Base-by-base conservation (phyloP, 2,329 filamentous ascomycete genomes). In the Tolypocladium album region DNA sequence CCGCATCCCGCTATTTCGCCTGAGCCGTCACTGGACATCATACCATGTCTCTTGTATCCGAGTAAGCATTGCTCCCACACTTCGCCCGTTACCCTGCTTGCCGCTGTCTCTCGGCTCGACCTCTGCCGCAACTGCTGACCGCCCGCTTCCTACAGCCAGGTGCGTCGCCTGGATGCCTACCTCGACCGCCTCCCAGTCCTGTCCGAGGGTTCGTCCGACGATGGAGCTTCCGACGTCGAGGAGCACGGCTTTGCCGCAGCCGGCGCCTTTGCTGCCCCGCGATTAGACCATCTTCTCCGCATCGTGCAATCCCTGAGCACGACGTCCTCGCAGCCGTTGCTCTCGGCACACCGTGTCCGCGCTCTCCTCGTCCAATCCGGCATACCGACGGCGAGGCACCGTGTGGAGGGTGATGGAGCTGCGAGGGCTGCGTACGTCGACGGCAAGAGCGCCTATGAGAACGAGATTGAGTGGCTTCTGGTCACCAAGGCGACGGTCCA, bases 401-500 rank as follows among this genome's bases (percentile, higher is more conserved):
- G 38, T 70, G 74, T 60, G 69, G 74, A 50, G 59, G 69, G 72
- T 31, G 71, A 75, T 60, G 71, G 74, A 42, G 61, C 67, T 62
- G 65, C 66, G 59, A 62, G 66, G 17, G 60, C 67, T 34, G 62
- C 60, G 38, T 64, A 70, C 13, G 65, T 67, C 31, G 64, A 65
- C 34, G 61, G 65, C 8, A 79, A 75, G 65, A 78, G 68, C 60
- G 75, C 78, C 22, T 88, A 90, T 68, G 87, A 92, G 70, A 81
- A 83, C 57, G 90, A 97, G 68, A 81, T 97, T 57, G 88, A 96
- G 73, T 97, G 94, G 94, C 76, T 97, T 31, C 79, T 97, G 20
- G 83, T 95, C 38, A 90, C 89, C 74, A 99, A 97, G 73, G 92
- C 92, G 5, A 90, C 92, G 0, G 85, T 92, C n/a, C 93, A 97